These are phyloP conservation scores for Ganoderma lingzhi DNA, from an alignment of 1,284 basidiomycete species.

Conservation along the genomic window DNA sequence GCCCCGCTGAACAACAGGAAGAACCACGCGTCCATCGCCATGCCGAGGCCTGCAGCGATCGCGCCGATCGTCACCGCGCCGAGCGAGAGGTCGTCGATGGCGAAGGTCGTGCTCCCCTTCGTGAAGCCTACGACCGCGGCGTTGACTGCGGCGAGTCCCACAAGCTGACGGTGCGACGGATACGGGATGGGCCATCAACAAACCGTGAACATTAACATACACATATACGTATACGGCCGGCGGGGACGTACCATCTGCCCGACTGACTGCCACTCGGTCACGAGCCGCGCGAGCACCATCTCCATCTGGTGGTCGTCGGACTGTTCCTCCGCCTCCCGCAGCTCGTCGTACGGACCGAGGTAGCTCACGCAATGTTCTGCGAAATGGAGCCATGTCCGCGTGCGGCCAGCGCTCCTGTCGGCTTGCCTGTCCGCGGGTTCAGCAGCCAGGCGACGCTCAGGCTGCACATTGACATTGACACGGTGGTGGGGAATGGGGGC, in stretches of 20 bases:
- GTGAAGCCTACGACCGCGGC: constrained; percentile 63
- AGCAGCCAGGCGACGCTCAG: background rate
- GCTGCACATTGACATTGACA: background rate
- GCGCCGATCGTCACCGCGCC: constrained; percentile 62
- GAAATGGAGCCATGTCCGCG: constrained; percentile 35
- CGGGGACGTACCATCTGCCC: constrained; percentile 7
- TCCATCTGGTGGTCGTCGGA: constrained; percentile 60
- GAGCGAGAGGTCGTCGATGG: constrained; percentile 6
- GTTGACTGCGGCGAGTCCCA: constrained; percentile 37
- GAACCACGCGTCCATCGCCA: constrained; percentile 68
- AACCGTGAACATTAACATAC: too few relatives aligned
- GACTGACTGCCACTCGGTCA: constrained; percentile 45
- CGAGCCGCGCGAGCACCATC: constrained; percentile 43
- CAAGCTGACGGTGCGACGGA: constrained; percentile 30
- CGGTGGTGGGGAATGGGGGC: background rate
- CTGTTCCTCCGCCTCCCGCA: constrained; percentile 55
- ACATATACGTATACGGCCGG: background rate
- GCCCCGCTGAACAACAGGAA: constrained; percentile 61
- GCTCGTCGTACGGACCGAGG: constrained; percentile 63
- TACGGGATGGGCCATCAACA: too few relatives aligned
- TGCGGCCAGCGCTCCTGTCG: background rate
- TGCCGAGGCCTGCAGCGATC: constrained; percentile 66
- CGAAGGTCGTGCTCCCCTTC: background rate
- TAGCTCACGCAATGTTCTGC: constrained; percentile 53
- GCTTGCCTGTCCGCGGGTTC: background rate